phyloP scores from a whole-genome alignment of 2,329 filamentous ascomycete species.

The Pseudocercospora pini-densiflorae region DNA sequence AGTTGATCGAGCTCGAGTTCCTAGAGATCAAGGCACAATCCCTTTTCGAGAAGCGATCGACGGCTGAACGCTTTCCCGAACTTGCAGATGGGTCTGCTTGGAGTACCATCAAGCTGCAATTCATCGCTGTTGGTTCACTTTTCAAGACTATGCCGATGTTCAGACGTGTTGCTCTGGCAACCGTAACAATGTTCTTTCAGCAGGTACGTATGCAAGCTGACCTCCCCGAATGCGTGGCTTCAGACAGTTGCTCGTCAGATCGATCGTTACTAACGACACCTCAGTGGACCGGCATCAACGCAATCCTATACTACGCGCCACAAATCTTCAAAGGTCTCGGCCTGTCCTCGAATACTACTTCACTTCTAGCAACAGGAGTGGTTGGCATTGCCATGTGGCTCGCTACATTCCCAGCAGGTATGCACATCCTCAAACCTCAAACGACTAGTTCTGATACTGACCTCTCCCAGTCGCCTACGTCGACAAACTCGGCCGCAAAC shows the following conservation, averaged over 20 bases:
- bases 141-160: slow-evolving; percentile 71
- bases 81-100: slow-evolving; percentile 62
- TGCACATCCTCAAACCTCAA: too few relatives aligned
- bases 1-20: slow-evolving; percentile 74
- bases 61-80: slow-evolving; percentile 70
- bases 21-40: slow-evolving; percentile 83
- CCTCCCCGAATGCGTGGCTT: not conserved
- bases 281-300: slow-evolving; percentile 44
- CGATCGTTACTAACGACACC: not conserved
- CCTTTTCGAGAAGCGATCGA: slow-evolving; percentile 74
- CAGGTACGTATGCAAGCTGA: slow-evolving; percentile 36
- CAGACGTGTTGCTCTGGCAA: slow-evolving; percentile 65
- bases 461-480: slow-evolving; percentile 61
- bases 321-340: slow-evolving; percentile 45
- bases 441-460: not conserved
- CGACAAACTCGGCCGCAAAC: slow-evolving; percentile 57
- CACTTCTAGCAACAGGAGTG: slow-evolving; percentile 71
- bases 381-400: slow-evolving; percentile 74
- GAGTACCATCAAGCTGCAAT: slow-evolving; percentile 70
- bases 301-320: slow-evolving; percentile 55
- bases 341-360: slow-evolving; percentile 52
- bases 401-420: slow-evolving; percentile 63
- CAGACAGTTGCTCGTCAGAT: too few relatives aligned
- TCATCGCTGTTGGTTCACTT: slow-evolving; percentile 67
- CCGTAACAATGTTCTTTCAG: slow-evolving; percentile 51